A percentile compares a stretch with the other conserved stretches of the same genome.
Evolutionary conservation across 2,329 filamentous ascomycete species (phyloP).

Genomic region (Cercospora sesami): DNA sequence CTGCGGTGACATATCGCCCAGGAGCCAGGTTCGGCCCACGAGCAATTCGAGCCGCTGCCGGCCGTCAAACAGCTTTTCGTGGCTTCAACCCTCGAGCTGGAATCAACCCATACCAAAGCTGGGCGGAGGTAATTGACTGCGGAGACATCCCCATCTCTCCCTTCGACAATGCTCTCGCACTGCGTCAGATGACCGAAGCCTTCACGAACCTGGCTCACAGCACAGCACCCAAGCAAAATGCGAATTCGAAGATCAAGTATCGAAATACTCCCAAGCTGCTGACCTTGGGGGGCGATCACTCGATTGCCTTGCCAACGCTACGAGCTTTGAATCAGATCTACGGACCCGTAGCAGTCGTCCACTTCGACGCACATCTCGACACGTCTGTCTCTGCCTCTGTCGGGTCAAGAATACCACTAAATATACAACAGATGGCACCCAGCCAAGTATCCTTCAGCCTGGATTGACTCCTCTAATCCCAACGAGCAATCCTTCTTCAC

Average conservation of each 20-base stretch:
- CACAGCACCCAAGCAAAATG: conserved; percentile 37
- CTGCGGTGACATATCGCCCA: conserved; percentile 50
- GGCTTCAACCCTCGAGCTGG: conserved; percentile 79
- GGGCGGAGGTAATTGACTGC: conserved; percentile 70
- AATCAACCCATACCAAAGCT: conserved; percentile 79
- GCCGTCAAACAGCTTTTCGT: conserved; percentile 75
- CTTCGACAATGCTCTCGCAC: conserved; percentile 79
- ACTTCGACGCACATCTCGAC: conserved; percentile 68
- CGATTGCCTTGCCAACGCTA: conserved; percentile 53
- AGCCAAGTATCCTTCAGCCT: conserved; percentile 73
- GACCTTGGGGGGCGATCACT: conserved; percentile 53
- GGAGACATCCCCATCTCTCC: conserved; percentile 87
- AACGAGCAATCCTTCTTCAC: conserved; percentile 73
- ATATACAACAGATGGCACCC: conserved; percentile 63
- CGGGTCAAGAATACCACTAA: neutral
- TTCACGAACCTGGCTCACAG: conserved; percentile 67
- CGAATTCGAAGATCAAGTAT: conserved; percentile 44
- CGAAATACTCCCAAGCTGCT: conserved; percentile 49
- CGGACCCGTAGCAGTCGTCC: conserved; percentile 50
- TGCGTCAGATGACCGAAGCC: conserved; percentile 80
- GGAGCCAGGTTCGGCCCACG: conserved; percentile 75
- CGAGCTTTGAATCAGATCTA: conserved; percentile 50
- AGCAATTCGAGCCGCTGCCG: conserved; percentile 80
- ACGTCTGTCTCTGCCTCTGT: conserved; percentile 48
- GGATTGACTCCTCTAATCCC: conserved; percentile 56